A percentile compares a stretch with the other conserved stretches of the same genome.
Evolutionary conservation across 2,329 filamentous ascomycete genomes (phyloP).

Genomic region (Bipolaris bicolor): DNA sequence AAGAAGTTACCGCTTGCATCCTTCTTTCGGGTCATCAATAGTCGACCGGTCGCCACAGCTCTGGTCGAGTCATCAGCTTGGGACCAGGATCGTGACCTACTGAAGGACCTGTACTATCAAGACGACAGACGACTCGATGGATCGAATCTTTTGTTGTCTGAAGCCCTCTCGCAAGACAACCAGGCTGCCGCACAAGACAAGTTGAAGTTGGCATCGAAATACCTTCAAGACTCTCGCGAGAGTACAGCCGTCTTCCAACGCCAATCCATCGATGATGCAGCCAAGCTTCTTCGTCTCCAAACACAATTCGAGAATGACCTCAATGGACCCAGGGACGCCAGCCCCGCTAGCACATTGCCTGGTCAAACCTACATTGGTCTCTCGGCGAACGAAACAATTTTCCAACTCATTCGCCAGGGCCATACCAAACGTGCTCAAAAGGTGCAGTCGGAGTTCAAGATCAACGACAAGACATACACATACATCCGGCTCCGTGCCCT

Average conservation of each 20-base stretch:
- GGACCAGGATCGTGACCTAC: slow-evolving; percentile 77
- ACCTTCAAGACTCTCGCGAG: slow-evolving; percentile 85
- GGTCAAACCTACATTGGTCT: slow-evolving; percentile 73
- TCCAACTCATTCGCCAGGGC: slow-evolving; percentile 81
- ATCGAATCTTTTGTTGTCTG: slow-evolving; percentile 82
- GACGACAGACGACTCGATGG: slow-evolving; percentile 90
- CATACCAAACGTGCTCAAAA: slow-evolving; percentile 86
- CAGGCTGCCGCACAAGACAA: slow-evolving; percentile 78
- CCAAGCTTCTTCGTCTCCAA: slow-evolving; percentile 81
- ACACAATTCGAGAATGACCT: slow-evolving; percentile 86
- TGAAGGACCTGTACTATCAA: slow-evolving; percentile 97
- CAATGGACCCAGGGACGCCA: slow-evolving; percentile 57
- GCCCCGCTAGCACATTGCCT: slow-evolving; percentile 15
- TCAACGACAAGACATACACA: slow-evolving; percentile 87
- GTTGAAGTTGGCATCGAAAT: slow-evolving; percentile 80
- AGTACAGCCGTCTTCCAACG: slow-evolving; percentile 72
- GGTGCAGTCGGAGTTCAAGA: slow-evolving; percentile 88
- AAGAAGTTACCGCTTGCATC: slow-evolving; percentile 87
- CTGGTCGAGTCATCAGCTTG: slow-evolving; percentile 85
- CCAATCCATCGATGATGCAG: slow-evolving; percentile 77
- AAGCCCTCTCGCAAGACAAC: slow-evolving; percentile 77
- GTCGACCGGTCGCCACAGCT: slow-evolving; percentile 81
- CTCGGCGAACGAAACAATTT: slow-evolving; percentile 89
- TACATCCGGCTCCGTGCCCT: slow-evolving; percentile 87
- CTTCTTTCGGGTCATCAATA: slow-evolving; percentile 92